phyloP scores from a whole-genome alignment of 192 early-diverging fungal genomes.

The Coemansia furcata region DNA sequence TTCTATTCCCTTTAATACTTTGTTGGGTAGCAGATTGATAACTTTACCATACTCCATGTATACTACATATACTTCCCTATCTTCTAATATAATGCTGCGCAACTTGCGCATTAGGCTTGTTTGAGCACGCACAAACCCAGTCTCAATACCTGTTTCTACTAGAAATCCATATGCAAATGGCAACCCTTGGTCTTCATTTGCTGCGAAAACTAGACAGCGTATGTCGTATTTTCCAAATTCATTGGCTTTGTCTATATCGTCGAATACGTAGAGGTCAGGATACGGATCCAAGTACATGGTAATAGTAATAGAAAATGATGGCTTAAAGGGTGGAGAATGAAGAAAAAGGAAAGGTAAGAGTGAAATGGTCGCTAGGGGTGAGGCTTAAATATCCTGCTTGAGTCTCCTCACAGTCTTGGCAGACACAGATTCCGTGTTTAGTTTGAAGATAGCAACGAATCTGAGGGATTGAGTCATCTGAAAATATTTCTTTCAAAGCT shows the following conservation, averaged over 20 bases:
- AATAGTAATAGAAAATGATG: background rate
- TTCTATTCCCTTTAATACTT: background rate
- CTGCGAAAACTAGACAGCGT: background rate
- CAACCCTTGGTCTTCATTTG: background rate
- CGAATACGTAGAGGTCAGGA: background rate
- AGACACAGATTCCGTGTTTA: background rate
- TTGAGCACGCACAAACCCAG: background rate
- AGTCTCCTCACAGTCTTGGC: background rate
- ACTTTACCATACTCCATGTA: background rate
- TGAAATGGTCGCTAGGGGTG: background rate
- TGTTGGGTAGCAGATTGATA: background rate
- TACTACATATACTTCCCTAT: background rate
- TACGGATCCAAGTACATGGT: background rate
- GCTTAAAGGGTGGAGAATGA: background rate
- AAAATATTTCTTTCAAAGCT: no score
- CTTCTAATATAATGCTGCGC: background rate
- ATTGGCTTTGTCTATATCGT: background rate
- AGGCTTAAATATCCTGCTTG: background rate
- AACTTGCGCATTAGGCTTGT: background rate
- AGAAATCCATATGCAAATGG: background rate
- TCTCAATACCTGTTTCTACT: background rate
- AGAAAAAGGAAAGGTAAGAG: background rate
- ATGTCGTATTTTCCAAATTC: background rate
- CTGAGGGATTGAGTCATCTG: no score
- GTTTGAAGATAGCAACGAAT: background rate